Base-by-base conservation (phyloP, 257 asterid genomes). In the Solanum sparsipilum region DNA sequence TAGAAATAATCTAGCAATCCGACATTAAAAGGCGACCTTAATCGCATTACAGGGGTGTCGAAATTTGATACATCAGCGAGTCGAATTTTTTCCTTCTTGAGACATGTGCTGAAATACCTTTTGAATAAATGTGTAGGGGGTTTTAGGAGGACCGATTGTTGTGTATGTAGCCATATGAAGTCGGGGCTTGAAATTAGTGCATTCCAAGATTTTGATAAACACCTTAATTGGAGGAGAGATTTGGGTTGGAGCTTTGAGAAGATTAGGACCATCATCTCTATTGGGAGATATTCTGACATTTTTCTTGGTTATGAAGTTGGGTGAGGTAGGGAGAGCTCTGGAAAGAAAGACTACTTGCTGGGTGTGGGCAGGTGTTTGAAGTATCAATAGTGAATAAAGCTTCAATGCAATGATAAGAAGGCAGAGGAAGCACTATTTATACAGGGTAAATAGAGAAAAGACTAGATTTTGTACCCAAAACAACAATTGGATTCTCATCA, bases 151-250 rank as follows among this genome's bases (percentile, higher is more conserved):
- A 70, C 23, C 1, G 36, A 56, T 1, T 73, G 32, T 10, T 72
- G 81, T 52, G 70, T 58, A 36, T 73, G 71, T 68, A 38, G 20
- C 35, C 85, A 88, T 52, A 88, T 68, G 73, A 88, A 88, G 18
- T 84, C 7, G 67, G 86, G 31, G 82, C 75, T 63, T 29, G 63
- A 74, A 16, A 85, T 85, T 67, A 65, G 15, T 3, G 15, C 65
- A 3, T 88, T 85, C 88, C 86, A 88, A 63, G 67, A 76, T 35
- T 76, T 85, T 34, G 88, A 85, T 13, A 88, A 32, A n/a, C 86
- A 88, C 82, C 65, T 75, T 52, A 75, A 85, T 39, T 81, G 70
- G 20, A 88, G 9, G 18, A 88, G 83, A 75, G 84, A 85, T 76
- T 88, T 63, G 39, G 25, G 32, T 6, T 60, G 88, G 44, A 88